Evolutionary conservation across 129 eudicot species (phyloP), one percentile per base, ranked within the genome.

Genomic region (Flaveria linearis): DNA sequence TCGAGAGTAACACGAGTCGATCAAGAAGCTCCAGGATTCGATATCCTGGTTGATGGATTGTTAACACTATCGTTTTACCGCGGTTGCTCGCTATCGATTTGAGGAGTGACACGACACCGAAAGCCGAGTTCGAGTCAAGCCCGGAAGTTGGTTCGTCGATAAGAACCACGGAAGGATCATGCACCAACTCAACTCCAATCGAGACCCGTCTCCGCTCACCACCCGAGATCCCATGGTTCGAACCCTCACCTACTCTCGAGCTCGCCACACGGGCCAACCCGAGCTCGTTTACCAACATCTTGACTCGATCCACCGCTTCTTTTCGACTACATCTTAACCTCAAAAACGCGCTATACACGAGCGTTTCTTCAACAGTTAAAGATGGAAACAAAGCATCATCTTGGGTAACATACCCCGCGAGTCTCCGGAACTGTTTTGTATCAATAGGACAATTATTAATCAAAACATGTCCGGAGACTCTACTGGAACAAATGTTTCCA

Each of bases 71-170:
- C 0, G 99, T 95, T 78, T 91, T 91, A 42, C 86, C 87, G 68
- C 84, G 84, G 72, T 53, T 82, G 1, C 17, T 75, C 7, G 80
- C 94, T 94, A 89, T 89, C 0, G 85, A 75, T 78, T 85, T 89
- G 3, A 95, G 93, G 56, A 89, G 82, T 0, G 88, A 78, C 1
- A 95, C 69, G 2, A 95, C 83, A 20, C 93, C 93, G 42, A 91
- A 90, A 46, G 97, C 99, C 0, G 97, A 87, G 4, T 84, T 84
- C 4, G 99, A 95, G 57, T 95, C 99, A 20, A 95, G 74, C 60
- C 97, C 99, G 0, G 99, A 91, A 46, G 99, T 95, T 22, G 97
- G 99, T 76, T 95, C 99, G 26, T 95, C 97, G 11, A 95, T 80
- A 36, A 95, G 66, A 52, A 95, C 22, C 43, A 89, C 92, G 3